A percentile compares a stretch with the other conserved stretches of the same genome.
Conservation (phyloP, 164 flowering plant species). For the Taxillus chinensis region DNA sequence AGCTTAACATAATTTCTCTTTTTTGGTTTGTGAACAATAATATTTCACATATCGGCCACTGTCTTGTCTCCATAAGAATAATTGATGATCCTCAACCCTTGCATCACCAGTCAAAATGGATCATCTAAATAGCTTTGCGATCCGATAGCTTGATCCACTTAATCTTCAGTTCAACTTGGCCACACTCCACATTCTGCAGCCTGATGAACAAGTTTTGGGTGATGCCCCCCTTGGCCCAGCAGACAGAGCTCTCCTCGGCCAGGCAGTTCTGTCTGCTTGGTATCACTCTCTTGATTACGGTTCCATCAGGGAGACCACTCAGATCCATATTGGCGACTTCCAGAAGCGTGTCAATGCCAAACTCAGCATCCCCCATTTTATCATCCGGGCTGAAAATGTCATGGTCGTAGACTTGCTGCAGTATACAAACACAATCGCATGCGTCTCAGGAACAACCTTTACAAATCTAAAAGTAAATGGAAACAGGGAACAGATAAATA, state of each 20-base stretch:
- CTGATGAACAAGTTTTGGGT: slow-evolving; percentile 48
- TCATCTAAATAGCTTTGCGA: slow-evolving; percentile 20
- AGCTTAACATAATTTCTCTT: no score
- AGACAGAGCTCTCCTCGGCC: slow-evolving; percentile 51
- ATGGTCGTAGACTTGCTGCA: slow-evolving; percentile 60
- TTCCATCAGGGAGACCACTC: slow-evolving; percentile 36
- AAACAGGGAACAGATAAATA: background rate
- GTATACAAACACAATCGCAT: background rate
- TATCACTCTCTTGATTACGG: slow-evolving; percentile 30
- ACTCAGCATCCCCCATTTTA: slow-evolving; percentile 75
- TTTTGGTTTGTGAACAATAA: no score
- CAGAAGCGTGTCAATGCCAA: slow-evolving; percentile 37
- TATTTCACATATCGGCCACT: no score
- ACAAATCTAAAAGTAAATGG: background rate
- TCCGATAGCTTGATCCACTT: slow-evolving; percentile 57
- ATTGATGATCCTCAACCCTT: no score
- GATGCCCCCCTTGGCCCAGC: slow-evolving; percentile 39
- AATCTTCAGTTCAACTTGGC: slow-evolving; percentile 66
- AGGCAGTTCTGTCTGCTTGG: slow-evolving; percentile 57
- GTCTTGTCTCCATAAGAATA: no score
- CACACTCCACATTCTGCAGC: slow-evolving; percentile 63
- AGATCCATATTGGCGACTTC: slow-evolving; percentile 42
- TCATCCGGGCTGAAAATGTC: slow-evolving; percentile 62
- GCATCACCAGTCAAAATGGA: no score
- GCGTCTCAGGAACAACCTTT: background rate